Base-by-base conservation (phyloP, 192 early-diverging fungal species). In the Coemansia sp. region DNA sequence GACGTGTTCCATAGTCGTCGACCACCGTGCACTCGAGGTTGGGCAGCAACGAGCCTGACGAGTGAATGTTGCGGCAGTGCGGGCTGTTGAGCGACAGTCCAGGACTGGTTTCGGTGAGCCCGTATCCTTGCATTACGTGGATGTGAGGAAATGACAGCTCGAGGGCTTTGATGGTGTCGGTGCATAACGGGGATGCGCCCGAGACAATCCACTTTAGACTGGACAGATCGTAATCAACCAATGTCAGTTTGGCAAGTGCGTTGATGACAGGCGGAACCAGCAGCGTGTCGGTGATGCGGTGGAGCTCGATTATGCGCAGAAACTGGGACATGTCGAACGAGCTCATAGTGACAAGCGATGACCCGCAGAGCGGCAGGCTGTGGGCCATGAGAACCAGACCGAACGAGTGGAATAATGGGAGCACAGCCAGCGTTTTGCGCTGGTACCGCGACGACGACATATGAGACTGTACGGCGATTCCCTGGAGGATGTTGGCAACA, bases 141-240 rank as follows among this genome's bases (percentile, higher is more conserved):
- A 86, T 49, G 1, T 75, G 57, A 1, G 87, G 66, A 20, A 64
- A 41, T 24, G 26, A 39, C 16, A 61, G 43, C 13, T 89, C 73
- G 18, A 82, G 66, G 20, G 64, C 65, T 18, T 38, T 60, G 16
- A 92, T 66, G 0, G 64, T 69, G 20, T 38, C 43, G 18, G 48
- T 16, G 49, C 82, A 73, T 5, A 95, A 73, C 7, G 93, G 92
- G 3, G 95, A 93, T 1, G 93, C 95, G 20, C 92, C 93, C 47
- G 81, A 86, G 20, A 87, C 66, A 14, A 92, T 61, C 27, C 69
- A 67, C 16, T 74, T 53, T 3, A 95, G 71, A 27, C 85, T 86
- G 7, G 83, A 65, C 27, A 96, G 70, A 57, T 91, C 80, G 11
- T 57, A n/a, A 3, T 87, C 68, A 18, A 83, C 87, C 82, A 53